Evolutionary conservation across 108 stramenopile species (phyloP).

Genomic region (Nitzschia sp.): DNA sequence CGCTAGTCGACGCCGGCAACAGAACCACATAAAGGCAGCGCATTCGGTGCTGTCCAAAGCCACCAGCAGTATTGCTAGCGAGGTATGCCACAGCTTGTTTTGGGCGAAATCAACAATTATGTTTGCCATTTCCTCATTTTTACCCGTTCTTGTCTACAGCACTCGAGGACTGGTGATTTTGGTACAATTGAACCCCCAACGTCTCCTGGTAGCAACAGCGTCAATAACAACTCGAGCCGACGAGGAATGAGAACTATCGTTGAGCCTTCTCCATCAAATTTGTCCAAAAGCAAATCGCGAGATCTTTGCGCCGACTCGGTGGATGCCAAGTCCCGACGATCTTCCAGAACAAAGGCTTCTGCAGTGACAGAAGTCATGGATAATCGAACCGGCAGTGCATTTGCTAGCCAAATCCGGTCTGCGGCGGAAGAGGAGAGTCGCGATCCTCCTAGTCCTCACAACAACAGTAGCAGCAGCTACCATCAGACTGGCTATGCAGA

Average conservation of each 20-base stretch:
- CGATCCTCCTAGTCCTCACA: not conserved
- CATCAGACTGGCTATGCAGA: not conserved
- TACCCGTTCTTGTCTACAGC: not conserved
- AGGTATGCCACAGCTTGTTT: not conserved
- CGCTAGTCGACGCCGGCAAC: not conserved
- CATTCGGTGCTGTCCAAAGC: not conserved
- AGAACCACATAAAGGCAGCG: not conserved
- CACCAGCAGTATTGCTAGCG: not conserved
- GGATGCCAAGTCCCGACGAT: constrained; percentile 5
- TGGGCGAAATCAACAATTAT: not conserved
- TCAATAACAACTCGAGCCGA: not conserved
- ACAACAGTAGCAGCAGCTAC: constrained; percentile 4
- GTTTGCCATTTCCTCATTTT: not conserved
- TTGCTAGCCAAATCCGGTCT: constrained; percentile 2
- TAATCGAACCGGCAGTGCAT: not conserved
- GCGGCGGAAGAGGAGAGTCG: not conserved
- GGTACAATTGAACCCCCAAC: too few species aligned
- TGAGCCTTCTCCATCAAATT: not conserved
- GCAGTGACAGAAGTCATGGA: not conserved
- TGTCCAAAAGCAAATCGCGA: too few species aligned
- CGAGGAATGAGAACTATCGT: not conserved
- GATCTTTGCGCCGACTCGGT: too few species aligned
- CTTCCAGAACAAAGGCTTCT: constrained; percentile 8
- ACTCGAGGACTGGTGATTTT: too few species aligned
- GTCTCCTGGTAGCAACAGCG: too few species aligned